Evolutionary conservation across 768 basidiomycete species (phyloP), one percentile per base, ranked within the genome.

Genomic region (Rhodotorula taiwanensis): DNA sequence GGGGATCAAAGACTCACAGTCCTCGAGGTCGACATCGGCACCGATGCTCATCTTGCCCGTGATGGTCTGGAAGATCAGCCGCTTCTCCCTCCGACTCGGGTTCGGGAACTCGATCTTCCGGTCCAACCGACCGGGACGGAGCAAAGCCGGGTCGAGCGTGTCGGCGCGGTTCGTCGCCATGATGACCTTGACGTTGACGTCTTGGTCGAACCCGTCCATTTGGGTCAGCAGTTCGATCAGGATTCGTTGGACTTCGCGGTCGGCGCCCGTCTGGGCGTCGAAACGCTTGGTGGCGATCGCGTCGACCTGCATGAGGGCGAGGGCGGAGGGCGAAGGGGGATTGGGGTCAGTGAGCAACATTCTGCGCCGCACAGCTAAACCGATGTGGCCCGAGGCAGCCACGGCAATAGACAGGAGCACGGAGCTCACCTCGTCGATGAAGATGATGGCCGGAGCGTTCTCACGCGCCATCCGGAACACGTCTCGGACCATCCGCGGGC

Each of bases 131-230:
- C 95, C 95, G 44, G 95, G 95, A 72, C 95, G 90, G 41, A 99
- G 86, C 45, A 99, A 79, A 8, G 95, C 95, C 62, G 95, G 95
- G 76, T 99, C 95, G 34, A 99, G 82, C 9, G 95, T 99, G 76
- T 99, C 95, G 50, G 89, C 89, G 71, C 95, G 88, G 78, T 99
- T 99, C 47, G 95, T 99, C 31, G 95, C 95, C 95, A 98, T 98
- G 75, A 99, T 99, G 45, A 99, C 95, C 85, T 99, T 98, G 74
- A 99, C 95, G 72, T 93, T 98, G 75, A 90, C 92, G 7, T 88
- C 88, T 76, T 99, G 95, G 77, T 99, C 95, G 77, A 99, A 99
- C 67, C 95, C 95, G 72, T 99, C 95, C 95, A 99, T 99, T 74
- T 99, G 95, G 75, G 94, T 98, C 63, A 99, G 80, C 59, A 99